Percentiles rank a stretch among this genome's conserved stretches.
phyloP scores from a whole-genome alignment of 768 basidiomycete genomes.

The Pulveroboletus ravenelii region DNA sequence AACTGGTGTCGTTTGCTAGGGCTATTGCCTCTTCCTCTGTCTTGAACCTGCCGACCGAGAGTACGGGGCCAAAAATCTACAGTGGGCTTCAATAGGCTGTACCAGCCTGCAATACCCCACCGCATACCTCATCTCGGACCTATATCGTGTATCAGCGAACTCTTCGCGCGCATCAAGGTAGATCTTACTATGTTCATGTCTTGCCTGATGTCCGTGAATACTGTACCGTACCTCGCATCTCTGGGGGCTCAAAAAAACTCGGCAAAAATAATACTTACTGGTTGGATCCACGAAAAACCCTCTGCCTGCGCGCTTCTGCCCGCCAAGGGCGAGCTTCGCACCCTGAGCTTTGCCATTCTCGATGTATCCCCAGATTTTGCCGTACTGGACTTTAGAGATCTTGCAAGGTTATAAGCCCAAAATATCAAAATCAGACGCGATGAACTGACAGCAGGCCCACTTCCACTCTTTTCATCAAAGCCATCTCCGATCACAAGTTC shows the following conservation, averaged over 20 bases:
- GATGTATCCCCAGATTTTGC: constrained; percentile 85
- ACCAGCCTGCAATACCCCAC: constrained; percentile 4
- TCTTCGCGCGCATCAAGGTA: background rate
- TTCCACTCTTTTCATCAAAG: constrained; percentile 66
- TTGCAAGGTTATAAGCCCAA: constrained; percentile 26
- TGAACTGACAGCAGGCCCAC: constrained; percentile 74
- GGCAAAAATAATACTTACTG: constrained; percentile 42
- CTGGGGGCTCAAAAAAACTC: constrained; percentile 3
- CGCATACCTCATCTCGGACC: constrained; percentile 31
- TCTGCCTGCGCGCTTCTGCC: constrained; percentile 65
- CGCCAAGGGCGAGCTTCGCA: constrained; percentile 76
- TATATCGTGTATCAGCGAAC: constrained; percentile 23
- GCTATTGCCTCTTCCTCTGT: constrained; percentile 83
- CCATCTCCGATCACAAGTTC: constrained; percentile 75
- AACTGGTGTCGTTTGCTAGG: constrained; percentile 83
- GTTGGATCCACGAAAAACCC: constrained; percentile 92
- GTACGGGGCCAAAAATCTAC: constrained; percentile 93
- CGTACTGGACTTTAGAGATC: constrained; percentile 82
- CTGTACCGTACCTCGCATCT: constrained; percentile 33
- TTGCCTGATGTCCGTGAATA: constrained; percentile 74
- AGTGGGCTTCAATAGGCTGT: constrained; percentile 7
- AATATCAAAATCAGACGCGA: constrained; percentile 1
- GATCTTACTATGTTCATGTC: constrained; percentile 80
- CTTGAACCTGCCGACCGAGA: constrained; percentile 76
- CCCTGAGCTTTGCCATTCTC: constrained; percentile 81